Evolutionary conservation across 2,329 filamentous ascomycete genomes (phyloP), one percentile per base, ranked within the genome.

Genomic region (Neofusicoccum sp.): DNA sequence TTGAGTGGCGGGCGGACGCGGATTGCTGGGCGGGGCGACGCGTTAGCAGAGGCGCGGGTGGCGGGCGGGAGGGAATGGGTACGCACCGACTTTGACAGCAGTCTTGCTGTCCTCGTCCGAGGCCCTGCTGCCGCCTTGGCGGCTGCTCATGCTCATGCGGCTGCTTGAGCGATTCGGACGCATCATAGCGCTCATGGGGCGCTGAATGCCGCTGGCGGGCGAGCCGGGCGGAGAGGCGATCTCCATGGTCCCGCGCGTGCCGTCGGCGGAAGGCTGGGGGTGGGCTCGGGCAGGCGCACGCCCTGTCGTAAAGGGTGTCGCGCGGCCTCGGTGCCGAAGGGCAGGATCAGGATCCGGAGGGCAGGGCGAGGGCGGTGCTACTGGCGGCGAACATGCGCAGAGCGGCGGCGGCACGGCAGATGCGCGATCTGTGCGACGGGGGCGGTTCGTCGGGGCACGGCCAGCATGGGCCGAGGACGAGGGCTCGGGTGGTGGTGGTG

Each of bases 31-130:
- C 59, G 63, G 54, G 61, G 65, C 26, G 47, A 33, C 33, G 28
- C 44, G 71, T 74, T 69, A 71, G 70, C 30, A 48, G 33, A 40
- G 34, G 38, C 49, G 62, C 44, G 36, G 43, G 63, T 44, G 61
- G 49, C 33, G 43, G 41, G 45, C 60, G 60, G 40, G 60, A 14
- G 26, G n/a, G 44, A 30, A 54, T 51, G 59, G 20, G 47, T 65
- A 89, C 92, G 69, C 85, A 97, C 93, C 93, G 73, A 97, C 93
- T 93, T 91, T 95, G 78, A 97, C 93, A 28, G 93, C 90, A 6
- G 93, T 96, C 74, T 90, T 93, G 64, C 84, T 84, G 74, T 96
- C 93, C 68, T 97, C 93, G 70, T 97, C 93, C 0, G 92, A 96
- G 26, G 89, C 88, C 77, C 91, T 96, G 65, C 89, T 87, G 70